Evolutionary conservation across 2,329 filamentous ascomycete genomes (phyloP).

Genomic region (Hypoxylon sp.): DNA sequence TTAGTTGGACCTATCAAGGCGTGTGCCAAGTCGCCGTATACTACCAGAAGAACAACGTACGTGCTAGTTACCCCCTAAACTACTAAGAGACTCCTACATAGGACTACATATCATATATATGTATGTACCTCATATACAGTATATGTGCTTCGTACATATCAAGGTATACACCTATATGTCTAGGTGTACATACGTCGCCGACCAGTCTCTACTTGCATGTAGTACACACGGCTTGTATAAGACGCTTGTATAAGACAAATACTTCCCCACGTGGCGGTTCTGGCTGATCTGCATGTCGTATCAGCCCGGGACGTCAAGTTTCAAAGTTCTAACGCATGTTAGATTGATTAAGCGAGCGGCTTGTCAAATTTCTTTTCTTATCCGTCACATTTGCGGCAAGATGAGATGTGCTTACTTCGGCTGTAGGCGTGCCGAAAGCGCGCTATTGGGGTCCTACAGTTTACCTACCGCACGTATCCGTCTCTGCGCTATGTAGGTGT

Average conservation of each 20-base stretch:
- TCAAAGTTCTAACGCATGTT: constrained; percentile 13
- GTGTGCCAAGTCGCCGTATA: too few species aligned
- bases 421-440: background rate
- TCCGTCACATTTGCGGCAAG: background rate
- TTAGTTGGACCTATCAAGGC: too few species aligned
- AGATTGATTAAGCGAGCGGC: constrained; percentile 1
- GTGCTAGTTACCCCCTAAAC: too few species aligned
- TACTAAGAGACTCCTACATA: too few species aligned
- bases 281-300: constrained; percentile 27
- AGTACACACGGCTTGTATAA: background rate
- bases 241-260: background rate
- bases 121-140: background rate
- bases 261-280: constrained; percentile 32
- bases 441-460: too few species aligned
- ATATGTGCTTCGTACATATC: too few species aligned
- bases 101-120: background rate
- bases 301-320: constrained; percentile 20
- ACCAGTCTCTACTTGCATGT: background rate
- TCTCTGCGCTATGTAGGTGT: too few species aligned
- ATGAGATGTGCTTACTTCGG: background rate
- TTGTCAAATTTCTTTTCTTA: constrained; percentile 4
- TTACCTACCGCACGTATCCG: background rate
- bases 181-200: background rate
- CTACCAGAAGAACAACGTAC: too few species aligned
- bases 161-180: background rate